Percentiles rank a stretch among this genome's conserved stretches.
Evolutionary conservation across 2,329 filamentous ascomycete species (phyloP).

Genomic region (Xylaria sp.): DNA sequence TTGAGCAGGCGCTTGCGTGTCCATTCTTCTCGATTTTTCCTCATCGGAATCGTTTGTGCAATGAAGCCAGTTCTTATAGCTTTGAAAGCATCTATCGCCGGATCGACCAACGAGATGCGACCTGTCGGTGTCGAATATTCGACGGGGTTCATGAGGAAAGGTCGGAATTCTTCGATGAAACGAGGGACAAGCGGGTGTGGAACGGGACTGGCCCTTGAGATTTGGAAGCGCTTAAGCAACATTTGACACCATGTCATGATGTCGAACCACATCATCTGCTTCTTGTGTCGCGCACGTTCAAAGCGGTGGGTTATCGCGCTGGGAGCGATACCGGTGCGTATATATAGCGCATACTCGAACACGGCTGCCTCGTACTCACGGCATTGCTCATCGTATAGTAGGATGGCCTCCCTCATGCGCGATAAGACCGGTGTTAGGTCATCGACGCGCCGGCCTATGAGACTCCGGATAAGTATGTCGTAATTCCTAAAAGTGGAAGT

Average conservation of each 20-base stretch:
- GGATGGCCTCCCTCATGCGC: conserved; percentile 45
- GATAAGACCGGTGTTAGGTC: conserved; percentile 36
- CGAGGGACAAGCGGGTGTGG: conserved; percentile 51
- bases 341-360: conserved; percentile 43
- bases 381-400: conserved; percentile 46
- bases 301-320: conserved; percentile 38
- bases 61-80: conserved; percentile 17
- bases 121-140: conserved; percentile 53
- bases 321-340: conserved; percentile 40
- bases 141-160: conserved; percentile 55
- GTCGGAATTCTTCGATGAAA: conserved; percentile 58
- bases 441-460: conserved; percentile 33
- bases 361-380: conserved; percentile 41
- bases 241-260: conserved; percentile 45
- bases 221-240: conserved; percentile 36
- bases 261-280: conserved; percentile 49
- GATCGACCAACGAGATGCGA: conserved; percentile 51
- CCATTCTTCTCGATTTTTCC: conserved; percentile 1
- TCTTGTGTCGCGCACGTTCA: conserved; percentile 43
- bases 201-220: conserved; percentile 19
- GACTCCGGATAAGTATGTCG: conserved; percentile 60
- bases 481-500: conserved; percentile 66
- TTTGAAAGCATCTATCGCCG: conserved; percentile 32
- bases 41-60: conserved; percentile 24
- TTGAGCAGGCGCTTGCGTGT: background rate